These are phyloP conservation scores for Claviceps monticola DNA, from an alignment of 2,329 filamentous ascomycete genomes.

Conservation along the genomic window DNA sequence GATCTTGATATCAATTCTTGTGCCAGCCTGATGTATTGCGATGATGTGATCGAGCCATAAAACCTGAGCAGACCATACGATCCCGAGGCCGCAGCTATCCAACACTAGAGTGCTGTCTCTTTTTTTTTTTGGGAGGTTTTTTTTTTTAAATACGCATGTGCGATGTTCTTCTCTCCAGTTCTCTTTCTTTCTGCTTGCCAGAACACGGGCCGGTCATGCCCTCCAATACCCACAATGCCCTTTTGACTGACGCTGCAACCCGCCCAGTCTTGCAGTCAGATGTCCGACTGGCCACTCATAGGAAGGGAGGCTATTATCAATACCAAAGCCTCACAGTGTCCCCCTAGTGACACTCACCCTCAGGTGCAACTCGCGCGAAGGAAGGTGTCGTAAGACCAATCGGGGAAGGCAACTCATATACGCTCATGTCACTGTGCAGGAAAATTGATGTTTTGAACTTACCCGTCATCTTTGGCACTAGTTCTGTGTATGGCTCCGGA, in stretches of 20 bases:
- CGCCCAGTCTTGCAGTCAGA: not conserved
- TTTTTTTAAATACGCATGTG: not conserved
- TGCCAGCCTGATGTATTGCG: not conserved
- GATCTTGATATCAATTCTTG: not conserved
- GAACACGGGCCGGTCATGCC: not conserved
- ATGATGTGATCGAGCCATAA: not conserved
- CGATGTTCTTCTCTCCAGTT: not conserved
- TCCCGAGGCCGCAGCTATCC: not conserved
- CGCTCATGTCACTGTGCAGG: not conserved
- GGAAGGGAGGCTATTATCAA: not conserved
- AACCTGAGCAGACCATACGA: not conserved
- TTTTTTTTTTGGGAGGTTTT: not conserved
- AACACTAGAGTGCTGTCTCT: not conserved
- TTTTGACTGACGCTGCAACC: not conserved
- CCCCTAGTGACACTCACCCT: not conserved
- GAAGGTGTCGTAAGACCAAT: not conserved
- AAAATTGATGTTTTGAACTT: conserved; percentile 14
- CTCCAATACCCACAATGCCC: not conserved
- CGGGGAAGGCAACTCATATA: not conserved
- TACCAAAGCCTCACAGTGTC: not conserved
- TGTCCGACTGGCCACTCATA: not conserved
- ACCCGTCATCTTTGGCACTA: conserved; percentile 45
- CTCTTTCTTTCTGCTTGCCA: not conserved
- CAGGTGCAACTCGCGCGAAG: not conserved
- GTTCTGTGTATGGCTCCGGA: conserved; percentile 36